phyloP scores from a whole-genome alignment of 2,329 filamentous ascomycete genomes.

The Coniochaeta prunicola region DNA sequence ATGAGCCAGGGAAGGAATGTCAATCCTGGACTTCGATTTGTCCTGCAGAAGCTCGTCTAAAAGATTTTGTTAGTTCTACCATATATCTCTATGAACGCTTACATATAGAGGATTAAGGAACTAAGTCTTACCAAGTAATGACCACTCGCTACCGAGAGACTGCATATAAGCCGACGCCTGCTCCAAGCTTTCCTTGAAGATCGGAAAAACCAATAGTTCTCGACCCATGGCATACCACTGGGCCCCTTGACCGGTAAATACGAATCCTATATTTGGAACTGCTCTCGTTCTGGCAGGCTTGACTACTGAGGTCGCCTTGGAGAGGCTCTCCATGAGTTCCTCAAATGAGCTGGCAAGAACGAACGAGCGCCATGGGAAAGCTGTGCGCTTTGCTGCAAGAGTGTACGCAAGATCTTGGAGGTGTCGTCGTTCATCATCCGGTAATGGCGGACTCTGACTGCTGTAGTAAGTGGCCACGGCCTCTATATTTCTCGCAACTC shows the following conservation, averaged over 20 bases:
- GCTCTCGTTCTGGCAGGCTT: neutral
- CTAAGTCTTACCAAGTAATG: neutral
- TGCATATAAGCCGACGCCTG: neutral
- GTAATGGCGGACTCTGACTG: neutral
- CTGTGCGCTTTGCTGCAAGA: neutral
- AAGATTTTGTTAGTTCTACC: neutral
- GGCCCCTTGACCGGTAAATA: conserved; percentile 13
- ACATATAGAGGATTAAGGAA: neutral
- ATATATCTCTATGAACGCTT: neutral
- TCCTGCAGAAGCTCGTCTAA: conserved; percentile 7
- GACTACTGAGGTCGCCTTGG: neutral
- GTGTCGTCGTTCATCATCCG: neutral
- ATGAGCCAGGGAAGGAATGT: conserved; percentile 9
- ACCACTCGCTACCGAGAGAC: neutral
- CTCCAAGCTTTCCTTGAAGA: neutral
- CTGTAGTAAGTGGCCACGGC: neutral
- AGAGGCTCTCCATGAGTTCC: conserved; percentile 4
- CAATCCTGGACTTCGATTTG: conserved; percentile 5
- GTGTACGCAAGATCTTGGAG: conserved; percentile 1
- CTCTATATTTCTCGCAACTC: neutral
- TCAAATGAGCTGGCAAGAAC: conserved; percentile 4
- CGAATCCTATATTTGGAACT: neutral
- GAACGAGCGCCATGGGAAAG: conserved; percentile 1
- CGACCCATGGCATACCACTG: conserved; percentile 15
- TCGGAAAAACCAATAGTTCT: conserved; percentile 4